Evolutionary conservation across 1,139 yeast species (phyloP), one percentile per base, ranked within the genome.

Genomic region (Debaryomycetaceae sp.): DNA sequence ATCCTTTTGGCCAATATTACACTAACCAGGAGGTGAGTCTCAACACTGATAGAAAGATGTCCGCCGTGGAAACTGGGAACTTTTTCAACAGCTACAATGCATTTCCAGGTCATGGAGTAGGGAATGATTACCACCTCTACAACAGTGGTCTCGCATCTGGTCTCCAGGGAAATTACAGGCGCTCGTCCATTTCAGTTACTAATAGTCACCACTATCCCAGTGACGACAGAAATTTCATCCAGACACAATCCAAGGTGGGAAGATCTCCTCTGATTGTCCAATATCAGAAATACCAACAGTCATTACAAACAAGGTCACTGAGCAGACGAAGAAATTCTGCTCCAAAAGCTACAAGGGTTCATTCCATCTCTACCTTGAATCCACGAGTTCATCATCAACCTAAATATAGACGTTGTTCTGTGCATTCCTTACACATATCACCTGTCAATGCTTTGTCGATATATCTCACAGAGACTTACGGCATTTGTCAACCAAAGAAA

Each of bases 381-480:
- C 96, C 97, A 0, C 69, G 74, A 29, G 54, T 76, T 13, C 83
- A 87, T 54, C 66, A 70, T 20, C 82, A 78, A 46, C 96, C 96
- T 1, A 84, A 84, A 62, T 86, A 81, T 59, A 76, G 97, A 50
- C 76, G 97, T 41, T 90, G 95, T 6, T 80, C 91, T 1, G 81
- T 87, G 38, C 84, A 85, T 46, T 83, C 90, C 5, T 81, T 84
- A 39, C 88, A 83, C 51, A 80, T 89, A 36, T 87, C 96, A n/a
- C 99, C 99, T 0, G 75, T 88, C 20, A 76, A 80, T 47, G 97
- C 97, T 1, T 69, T 91, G 48, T 87, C 97, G 0, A 78, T 83
- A 5, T 83, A 87, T 46, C 69, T 93, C 40, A 78, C 93, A 5
- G 83, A 91, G 27, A 84, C 97, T 0, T 93, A 87, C 61, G 74